phyloP scores from a whole-genome alignment of 23 red algal genomes.

The Chondrus crispus region DNA sequence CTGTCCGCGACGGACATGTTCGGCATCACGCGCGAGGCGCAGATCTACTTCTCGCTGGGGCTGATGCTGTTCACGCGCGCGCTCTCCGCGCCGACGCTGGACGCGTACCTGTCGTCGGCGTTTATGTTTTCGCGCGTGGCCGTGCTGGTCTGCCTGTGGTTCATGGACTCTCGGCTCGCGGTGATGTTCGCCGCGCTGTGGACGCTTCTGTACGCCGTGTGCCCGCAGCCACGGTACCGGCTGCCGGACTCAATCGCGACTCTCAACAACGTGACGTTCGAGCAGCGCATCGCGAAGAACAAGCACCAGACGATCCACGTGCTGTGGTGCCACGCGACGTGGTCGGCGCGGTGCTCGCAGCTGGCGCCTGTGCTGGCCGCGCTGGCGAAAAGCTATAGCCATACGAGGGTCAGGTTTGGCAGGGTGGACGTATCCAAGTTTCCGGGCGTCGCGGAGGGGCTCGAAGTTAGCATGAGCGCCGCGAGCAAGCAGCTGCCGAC shows the following conservation, averaged over 20 bases:
- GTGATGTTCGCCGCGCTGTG: slow-evolving; percentile 43
- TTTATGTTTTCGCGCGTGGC: slow-evolving; percentile 65
- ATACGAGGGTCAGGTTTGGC: slow-evolving; percentile 53
- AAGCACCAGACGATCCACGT: slow-evolving; percentile 52
- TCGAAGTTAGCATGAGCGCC: slow-evolving; percentile 28
- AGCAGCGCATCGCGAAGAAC: slow-evolving; percentile 46
- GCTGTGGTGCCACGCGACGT: slow-evolving; percentile 70
- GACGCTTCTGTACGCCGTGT: slow-evolving; percentile 43
- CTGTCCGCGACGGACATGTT: slow-evolving; percentile 39
- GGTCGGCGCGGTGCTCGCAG: slow-evolving; percentile 77
- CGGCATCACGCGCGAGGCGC: slow-evolving; percentile 61
- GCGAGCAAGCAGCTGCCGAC: slow-evolving; percentile 59
- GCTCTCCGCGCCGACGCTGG: slow-evolving; percentile 60
- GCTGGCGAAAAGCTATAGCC: slow-evolving; percentile 49
- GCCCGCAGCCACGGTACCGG: slow-evolving; percentile 56
- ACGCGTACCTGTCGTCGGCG: slow-evolving; percentile 51
- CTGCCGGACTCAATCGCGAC: slow-evolving; percentile 28
- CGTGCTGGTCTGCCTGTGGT: slow-evolving; percentile 39
- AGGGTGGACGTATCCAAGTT: slow-evolving; percentile 63
- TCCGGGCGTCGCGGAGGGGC: slow-evolving; percentile 24
- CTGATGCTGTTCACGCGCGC: slow-evolving; percentile 49
- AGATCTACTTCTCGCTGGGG: slow-evolving; percentile 57
- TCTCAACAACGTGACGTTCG: slow-evolving; percentile 51
- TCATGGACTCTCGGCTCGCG: slow-evolving; percentile 26
- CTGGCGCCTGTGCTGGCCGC: slow-evolving; percentile 64